phyloP scores from a whole-genome alignment of 345 rosid species.

The Camelina hispida region DNA sequence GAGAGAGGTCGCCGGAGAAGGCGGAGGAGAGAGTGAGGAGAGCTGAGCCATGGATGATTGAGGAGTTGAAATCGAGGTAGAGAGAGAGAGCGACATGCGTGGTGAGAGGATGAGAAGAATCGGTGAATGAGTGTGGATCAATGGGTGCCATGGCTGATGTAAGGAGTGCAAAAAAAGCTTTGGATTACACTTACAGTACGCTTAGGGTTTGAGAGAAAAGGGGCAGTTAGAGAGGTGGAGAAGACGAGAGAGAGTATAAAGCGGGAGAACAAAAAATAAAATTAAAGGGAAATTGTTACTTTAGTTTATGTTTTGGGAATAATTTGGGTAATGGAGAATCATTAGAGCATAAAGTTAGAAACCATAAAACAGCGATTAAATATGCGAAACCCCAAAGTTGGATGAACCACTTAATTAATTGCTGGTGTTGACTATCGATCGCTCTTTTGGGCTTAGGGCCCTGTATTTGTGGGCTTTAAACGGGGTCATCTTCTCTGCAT shows the following conservation, averaged over 20 bases:
- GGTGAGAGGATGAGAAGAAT: constrained; percentile 69
- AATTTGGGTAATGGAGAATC: constrained; percentile 37
- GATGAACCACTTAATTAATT: not conserved
- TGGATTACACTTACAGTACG: not conserved
- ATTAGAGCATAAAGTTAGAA: constrained; percentile 12
- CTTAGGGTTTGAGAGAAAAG: constrained; percentile 37
- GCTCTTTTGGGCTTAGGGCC: too few species aligned
- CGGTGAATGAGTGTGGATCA: constrained; percentile 89
- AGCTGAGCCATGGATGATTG: constrained; percentile 78
- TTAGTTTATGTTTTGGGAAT: not conserved
- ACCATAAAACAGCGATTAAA: not conserved
- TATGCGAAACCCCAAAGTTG: not conserved
- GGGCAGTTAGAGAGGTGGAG: constrained; percentile 17
- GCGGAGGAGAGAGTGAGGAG: constrained; percentile 65
- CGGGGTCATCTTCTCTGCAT: too few species aligned
- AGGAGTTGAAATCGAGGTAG: constrained; percentile 74
- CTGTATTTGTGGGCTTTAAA: too few species aligned
- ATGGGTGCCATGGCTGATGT: constrained; percentile 63
- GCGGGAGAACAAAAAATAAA: constrained; percentile 34
- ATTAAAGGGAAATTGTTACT: not conserved
- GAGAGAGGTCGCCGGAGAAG: constrained; percentile 55
- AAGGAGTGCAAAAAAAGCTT: not conserved
- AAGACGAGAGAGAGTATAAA: constrained; percentile 20
- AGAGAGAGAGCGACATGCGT: constrained; percentile 72
- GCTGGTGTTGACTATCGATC: too few species aligned